These are phyloP conservation scores for Mollisiaceae sp. DNA, from an alignment of 2,329 filamentous ascomycete species.

Conservation along the genomic window DNA sequence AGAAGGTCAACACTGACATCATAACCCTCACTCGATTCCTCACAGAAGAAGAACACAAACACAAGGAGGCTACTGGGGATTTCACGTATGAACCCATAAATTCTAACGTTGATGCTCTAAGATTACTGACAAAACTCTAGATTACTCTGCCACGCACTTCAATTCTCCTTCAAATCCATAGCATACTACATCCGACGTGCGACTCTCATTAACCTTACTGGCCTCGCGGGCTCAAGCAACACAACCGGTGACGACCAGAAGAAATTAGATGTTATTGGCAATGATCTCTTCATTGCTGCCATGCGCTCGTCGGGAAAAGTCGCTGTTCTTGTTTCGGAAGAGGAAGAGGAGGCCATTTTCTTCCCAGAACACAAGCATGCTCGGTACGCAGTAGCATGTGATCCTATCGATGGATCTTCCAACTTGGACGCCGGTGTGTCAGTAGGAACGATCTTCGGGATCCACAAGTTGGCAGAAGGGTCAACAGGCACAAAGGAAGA, in stretches of 20 bases:
- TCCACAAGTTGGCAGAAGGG: constrained; percentile 86
- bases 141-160: constrained; percentile 93
- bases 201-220: constrained; percentile 92
- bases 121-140: constrained; percentile 51
- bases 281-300: constrained; percentile 94
- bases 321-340: constrained; percentile 92
- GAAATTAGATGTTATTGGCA: constrained; percentile 99
- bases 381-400: constrained; percentile 95
- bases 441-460: constrained; percentile 94
- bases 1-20: constrained; percentile 95
- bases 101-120: background rate
- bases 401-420: constrained; percentile 96
- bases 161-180: constrained; percentile 99
- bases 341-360: constrained; percentile 90
- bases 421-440: constrained; percentile 98
- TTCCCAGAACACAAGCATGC: constrained; percentile 77
- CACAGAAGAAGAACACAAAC: constrained; percentile 93
- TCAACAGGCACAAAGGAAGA: constrained; percentile 80
- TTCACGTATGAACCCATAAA: constrained; percentile 76
- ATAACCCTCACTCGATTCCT: constrained; percentile 94
- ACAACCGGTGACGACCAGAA: constrained; percentile 98
- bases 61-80: constrained; percentile 94
- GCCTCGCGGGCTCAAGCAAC: constrained; percentile 93
- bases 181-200: constrained; percentile 98
- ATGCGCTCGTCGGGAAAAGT: constrained; percentile 94